Evolutionary conservation across 176 grass and related monocot genomes (phyloP).

Genomic region (Avena eriantha): DNA sequence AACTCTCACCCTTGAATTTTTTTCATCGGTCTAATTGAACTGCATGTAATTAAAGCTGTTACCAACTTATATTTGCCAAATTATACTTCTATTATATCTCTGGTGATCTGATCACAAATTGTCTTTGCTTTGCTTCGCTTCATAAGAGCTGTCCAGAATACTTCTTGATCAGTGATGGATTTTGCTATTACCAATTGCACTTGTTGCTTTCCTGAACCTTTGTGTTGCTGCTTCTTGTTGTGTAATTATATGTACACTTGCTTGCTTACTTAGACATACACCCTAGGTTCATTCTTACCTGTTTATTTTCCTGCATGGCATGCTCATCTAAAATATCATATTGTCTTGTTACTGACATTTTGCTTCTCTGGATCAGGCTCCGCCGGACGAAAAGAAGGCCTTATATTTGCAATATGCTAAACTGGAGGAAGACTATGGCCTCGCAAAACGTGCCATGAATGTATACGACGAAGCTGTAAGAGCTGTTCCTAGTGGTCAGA

Average conservation of each 20-base stretch:
- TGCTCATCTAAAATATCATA: slow-evolving; percentile 30
- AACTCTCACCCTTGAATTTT: slow-evolving; percentile 9
- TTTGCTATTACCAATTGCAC: not conserved
- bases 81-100: not conserved
- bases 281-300: not conserved
- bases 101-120: slow-evolving; percentile 4
- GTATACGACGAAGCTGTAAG: slow-evolving; percentile 85
- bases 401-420: slow-evolving; percentile 90
- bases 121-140: slow-evolving; percentile 31
- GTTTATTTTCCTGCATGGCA: slow-evolving; percentile 24
- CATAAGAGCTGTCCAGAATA: not conserved
- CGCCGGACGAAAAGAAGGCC: slow-evolving; percentile 69
- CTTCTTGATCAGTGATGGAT: not conserved
- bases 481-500: slow-evolving; percentile 67
- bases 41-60: not conserved
- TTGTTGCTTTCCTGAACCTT: slow-evolving; percentile 12
- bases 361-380: slow-evolving; percentile 61
- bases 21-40: slow-evolving; percentile 11
- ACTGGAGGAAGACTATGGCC: slow-evolving; percentile 84
- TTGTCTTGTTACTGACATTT: slow-evolving; percentile 39
- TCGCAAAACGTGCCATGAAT: slow-evolving; percentile 84
- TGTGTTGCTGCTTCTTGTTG: slow-evolving; percentile 11
- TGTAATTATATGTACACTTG: slow-evolving; percentile 15
- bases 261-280: slow-evolving; percentile 26
- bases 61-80: not conserved